A percentile compares a stretch with the other conserved stretches of the same genome.
Conservation (phyloP, 805 yeast species). For the Nakazawaea laoshanensis region DNA sequence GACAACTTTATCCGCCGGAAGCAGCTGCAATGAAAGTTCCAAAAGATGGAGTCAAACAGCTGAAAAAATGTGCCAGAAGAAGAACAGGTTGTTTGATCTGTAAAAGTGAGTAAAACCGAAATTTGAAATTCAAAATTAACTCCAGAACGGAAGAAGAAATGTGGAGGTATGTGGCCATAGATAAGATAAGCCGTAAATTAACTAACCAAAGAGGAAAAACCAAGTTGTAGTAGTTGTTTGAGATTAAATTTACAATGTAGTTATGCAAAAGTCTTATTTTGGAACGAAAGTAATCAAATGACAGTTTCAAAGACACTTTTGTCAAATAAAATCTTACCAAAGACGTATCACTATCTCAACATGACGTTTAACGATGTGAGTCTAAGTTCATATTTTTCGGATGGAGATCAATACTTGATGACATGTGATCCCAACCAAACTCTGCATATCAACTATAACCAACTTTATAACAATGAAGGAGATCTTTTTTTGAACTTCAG, state of each 20-base stretch:
- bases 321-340: too few species aligned
- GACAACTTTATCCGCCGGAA: too few species aligned
- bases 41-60: too few species aligned
- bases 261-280: slow-evolving; percentile 6
- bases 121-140: background rate
- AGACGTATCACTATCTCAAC: slow-evolving; percentile 1
- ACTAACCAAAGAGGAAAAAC: slow-evolving; percentile 11
- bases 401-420: background rate
- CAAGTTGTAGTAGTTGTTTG: slow-evolving; percentile 6
- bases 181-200: too few species aligned
- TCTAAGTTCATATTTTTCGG: slow-evolving; percentile 1
- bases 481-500: slow-evolving; percentile 5
- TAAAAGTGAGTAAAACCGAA: slow-evolving; percentile 7
- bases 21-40: too few species aligned
- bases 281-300: slow-evolving; percentile 8
- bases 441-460: slow-evolving; percentile 1
- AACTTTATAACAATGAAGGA: slow-evolving; percentile 1
- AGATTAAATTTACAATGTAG: slow-evolving; percentile 7
- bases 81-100: slow-evolving; percentile 8
- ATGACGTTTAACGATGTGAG: background rate
- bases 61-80: slow-evolving; percentile 6
- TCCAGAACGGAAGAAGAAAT: slow-evolving; percentile 9
- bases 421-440: slow-evolving; percentile 1
- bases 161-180: slow-evolving; percentile 9
- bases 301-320: background rate